Base-by-base conservation (phyloP, 2,329 filamentous ascomycete genomes). In the Ophiognomonia clavigignenti-juglandacearum region DNA sequence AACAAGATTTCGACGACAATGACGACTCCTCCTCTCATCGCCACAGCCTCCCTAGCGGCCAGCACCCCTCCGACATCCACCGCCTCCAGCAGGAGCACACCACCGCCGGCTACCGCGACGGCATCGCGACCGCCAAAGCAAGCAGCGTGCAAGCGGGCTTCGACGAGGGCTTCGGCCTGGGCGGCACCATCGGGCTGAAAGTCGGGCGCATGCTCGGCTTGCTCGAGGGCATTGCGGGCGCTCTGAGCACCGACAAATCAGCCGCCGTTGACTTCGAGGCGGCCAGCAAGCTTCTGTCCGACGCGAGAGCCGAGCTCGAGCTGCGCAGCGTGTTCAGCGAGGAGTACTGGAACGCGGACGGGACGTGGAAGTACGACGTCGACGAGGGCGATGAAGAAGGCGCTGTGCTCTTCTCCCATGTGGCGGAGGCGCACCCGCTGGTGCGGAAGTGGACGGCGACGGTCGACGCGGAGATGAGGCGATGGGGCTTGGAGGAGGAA, bases 31-130 rank as follows among this genome's bases (percentile, higher is more conserved):
- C n/a, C n/a, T 18, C 32, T 3, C 32, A 16, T 6, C 36, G 19
- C 18, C 18, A 22, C 19, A 13, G 24, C 34, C 31, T 46, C 46
- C 45, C 56, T 6, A 11, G 3, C 34, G 4, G 18, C 3, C 34
- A 26, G 43, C 71, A 79, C 45, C 72, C 70, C 26, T 78, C 72
- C 60, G 90, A 95, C 57, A 77, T 93, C 42, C 81, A 78, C 18
- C 82, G 86, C 20, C 76, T 96, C 14, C 82, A 86, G 57, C 77
- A 80, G 35, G 83, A 86, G 46, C 89, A 96, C 63, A 78, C 82
- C 43, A 96, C 87, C 7, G 83, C 87, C 32, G 93, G 93, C 18
- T 97, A 97, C 67, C 85, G 92, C 50, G 91, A 96, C 59, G 93
- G 92, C 37, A 78, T 97, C 44, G 77, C 85, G 0, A 72, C 71